A percentile compares a stretch with the other conserved stretches of the same genome.
Conservation (phyloP, 371 early-diverging fungal species). For the Conidiobolus incongruus region DNA sequence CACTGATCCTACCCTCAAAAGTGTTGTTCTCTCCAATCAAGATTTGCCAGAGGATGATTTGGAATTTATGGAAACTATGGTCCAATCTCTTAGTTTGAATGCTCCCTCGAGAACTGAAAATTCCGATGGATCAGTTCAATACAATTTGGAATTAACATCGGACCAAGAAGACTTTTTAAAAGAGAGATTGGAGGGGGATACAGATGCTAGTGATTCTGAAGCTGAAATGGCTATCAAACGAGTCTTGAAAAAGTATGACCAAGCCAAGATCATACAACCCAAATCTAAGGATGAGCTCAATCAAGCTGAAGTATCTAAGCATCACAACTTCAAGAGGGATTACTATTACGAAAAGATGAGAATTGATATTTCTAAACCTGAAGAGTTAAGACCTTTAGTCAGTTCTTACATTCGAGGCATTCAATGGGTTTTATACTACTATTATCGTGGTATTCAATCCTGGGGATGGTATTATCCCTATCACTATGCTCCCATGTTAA, state of each 20-base stretch:
- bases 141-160: too few relatives aligned
- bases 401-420: constrained; percentile 73
- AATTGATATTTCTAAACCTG: constrained; percentile 20
- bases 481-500: constrained; percentile 96
- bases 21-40: neutral
- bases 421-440: constrained; percentile 96
- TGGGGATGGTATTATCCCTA: constrained; percentile 99
- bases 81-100: neutral
- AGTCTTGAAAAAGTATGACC: constrained; percentile 26
- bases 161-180: too few relatives aligned
- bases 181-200: too few relatives aligned
- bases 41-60: neutral
- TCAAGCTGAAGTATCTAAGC: constrained; percentile 21
- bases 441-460: constrained; percentile 82
- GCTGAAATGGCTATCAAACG: neutral
- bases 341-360: constrained; percentile 57
- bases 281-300: constrained; percentile 18
- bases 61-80: neutral
- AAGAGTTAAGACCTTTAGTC: constrained; percentile 33
- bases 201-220: constrained; percentile 19
- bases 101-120: neutral
- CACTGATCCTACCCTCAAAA: neutral
- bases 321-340: constrained; percentile 34
- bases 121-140: too few relatives aligned
- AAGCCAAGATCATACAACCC: constrained; percentile 18